Conservation (phyloP, 306 rosid species). For the Neltuma alba region DNA sequence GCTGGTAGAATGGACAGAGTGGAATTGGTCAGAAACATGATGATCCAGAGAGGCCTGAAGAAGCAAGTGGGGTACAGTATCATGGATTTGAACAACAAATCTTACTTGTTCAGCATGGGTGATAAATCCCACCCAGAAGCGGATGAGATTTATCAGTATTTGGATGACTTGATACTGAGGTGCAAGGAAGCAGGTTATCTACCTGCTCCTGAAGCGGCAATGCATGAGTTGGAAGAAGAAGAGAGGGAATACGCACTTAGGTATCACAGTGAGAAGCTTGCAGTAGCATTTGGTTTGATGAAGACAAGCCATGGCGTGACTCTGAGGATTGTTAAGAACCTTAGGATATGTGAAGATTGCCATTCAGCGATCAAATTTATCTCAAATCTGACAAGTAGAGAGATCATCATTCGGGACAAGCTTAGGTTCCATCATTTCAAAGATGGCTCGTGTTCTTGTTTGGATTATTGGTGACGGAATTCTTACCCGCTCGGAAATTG, state of each 20-base stretch:
- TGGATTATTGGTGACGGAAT: conserved; percentile 75
- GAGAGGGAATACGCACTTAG: conserved; percentile 90
- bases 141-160: conserved; percentile 50
- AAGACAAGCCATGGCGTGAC: conserved; percentile 53
- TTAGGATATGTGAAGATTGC: conserved; percentile 90
- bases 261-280: conserved; percentile 92
- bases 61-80: conserved; percentile 87
- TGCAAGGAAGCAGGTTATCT: conserved; percentile 78
- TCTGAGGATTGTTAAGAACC: conserved; percentile 82
- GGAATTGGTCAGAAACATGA: conserved; percentile 65
- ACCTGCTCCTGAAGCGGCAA: conserved; percentile 50
- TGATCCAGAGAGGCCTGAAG: conserved; percentile 64
- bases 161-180: conserved; percentile 67
- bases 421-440: conserved; percentile 83
- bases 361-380: conserved; percentile 79
- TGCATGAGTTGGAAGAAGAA: conserved; percentile 91
- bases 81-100: conserved; percentile 53
- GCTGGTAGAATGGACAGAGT: conserved; percentile 82
- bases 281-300: conserved; percentile 76
- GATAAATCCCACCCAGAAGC: conserved; percentile 71
- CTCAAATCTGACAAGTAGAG: conserved; percentile 63
- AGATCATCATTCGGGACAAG: conserved; percentile 76
- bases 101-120: conserved; percentile 79
- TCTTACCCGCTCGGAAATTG: conserved; percentile 1
- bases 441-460: conserved; percentile 78